Evolutionary conservation across 148 eudicot species (phyloP).

Genomic region (Spergularia bocconei): DNA sequence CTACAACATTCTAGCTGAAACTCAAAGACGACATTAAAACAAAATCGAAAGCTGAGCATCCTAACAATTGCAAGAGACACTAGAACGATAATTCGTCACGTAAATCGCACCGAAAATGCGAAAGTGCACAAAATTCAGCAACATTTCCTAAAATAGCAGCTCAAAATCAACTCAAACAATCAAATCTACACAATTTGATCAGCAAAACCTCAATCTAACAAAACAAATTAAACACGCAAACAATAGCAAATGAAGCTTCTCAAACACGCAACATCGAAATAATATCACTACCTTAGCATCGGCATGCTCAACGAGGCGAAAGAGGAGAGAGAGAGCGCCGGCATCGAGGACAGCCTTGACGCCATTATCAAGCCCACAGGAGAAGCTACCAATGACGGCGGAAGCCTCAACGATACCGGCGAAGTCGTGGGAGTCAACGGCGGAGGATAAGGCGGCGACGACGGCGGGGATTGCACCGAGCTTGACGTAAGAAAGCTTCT

Average conservation of each 20-base stretch:
- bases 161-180: neutral
- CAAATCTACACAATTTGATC: neutral
- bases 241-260: neutral
- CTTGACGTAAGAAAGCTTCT: conserved; percentile 68
- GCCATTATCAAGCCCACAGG: conserved; percentile 91
- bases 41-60: too few species aligned
- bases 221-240: neutral
- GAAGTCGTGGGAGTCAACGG: conserved; percentile 17
- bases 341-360: conserved; percentile 79
- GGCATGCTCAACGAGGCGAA: conserved; percentile 49
- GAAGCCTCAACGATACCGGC: conserved; percentile 55
- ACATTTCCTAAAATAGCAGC: neutral
- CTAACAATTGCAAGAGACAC: too few species aligned
- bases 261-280: too few species aligned
- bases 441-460: conserved; percentile 48
- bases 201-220: neutral
- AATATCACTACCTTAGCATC: conserved; percentile 16
- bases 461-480: conserved; percentile 78
- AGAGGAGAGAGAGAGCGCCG: conserved; percentile 65
- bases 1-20: too few species aligned
- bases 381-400: conserved; percentile 84
- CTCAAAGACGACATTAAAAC: too few species aligned
- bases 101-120: too few species aligned
- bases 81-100: too few species aligned
- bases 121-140: too few species aligned